Percentiles rank a stretch among this genome's conserved stretches.
Evolutionary conservation across 2,329 filamentous ascomycete species (phyloP).

Genomic region (Thielaviopsis euricoi): DNA sequence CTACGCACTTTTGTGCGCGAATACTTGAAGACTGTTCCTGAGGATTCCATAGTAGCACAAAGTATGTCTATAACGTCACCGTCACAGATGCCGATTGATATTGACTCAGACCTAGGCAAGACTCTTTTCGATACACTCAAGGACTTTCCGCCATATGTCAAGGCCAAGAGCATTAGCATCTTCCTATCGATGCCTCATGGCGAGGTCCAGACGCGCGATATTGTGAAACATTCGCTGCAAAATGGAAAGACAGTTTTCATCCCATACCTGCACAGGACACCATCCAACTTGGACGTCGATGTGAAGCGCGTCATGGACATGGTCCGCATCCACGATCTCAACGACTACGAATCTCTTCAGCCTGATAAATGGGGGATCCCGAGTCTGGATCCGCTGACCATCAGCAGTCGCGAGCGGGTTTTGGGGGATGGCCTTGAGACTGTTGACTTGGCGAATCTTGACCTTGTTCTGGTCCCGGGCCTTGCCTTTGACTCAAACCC

Average conservation of each 20-base stretch:
- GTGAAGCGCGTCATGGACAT: conserved; percentile 78
- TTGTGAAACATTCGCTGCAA: conserved; percentile 65
- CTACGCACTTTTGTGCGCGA: conserved; percentile 55
- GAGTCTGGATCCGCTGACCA: conserved; percentile 51
- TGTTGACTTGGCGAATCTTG: conserved; percentile 38
- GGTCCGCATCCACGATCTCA: conserved; percentile 56
- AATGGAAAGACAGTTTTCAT: conserved; percentile 77
- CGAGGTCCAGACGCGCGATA: conserved; percentile 69
- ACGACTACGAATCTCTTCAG: conserved; percentile 63
- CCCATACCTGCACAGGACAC: conserved; percentile 63
- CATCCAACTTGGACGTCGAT: conserved; percentile 28
- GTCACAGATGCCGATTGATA: neutral
- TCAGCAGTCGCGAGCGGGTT: conserved; percentile 52
- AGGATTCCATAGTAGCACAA: conserved; percentile 48
- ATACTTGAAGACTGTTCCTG: conserved; percentile 41
- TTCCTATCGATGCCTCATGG: conserved; percentile 85
- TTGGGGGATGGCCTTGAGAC: conserved; percentile 43
- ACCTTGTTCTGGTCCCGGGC: conserved; percentile 81
- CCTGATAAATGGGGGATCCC: conserved; percentile 89
- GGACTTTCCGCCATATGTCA: conserved; percentile 54
- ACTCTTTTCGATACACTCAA: conserved; percentile 48
- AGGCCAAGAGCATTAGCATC: conserved; percentile 61
- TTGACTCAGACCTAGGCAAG: conserved; percentile 31
- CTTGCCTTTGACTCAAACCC: conserved; percentile 67
- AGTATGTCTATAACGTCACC: conserved; percentile 32